A percentile compares a stretch with the other conserved stretches of the same genome.
phyloP scores from a whole-genome alignment of 1,284 basidiomycete genomes.

The Ustilago crameri region DNA sequence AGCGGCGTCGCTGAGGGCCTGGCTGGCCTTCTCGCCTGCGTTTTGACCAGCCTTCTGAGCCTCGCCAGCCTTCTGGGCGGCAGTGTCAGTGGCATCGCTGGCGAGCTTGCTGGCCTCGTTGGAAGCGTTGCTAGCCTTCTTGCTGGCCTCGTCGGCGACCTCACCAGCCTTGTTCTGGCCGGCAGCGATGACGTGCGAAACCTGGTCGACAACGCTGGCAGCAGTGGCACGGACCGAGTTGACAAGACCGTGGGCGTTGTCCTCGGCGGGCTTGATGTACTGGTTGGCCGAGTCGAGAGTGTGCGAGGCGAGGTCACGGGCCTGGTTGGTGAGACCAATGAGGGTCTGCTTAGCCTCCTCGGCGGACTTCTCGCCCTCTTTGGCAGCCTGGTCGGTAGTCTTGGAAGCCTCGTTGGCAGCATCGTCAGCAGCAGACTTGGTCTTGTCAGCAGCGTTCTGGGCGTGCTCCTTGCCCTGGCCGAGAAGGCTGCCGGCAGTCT shows the following conservation, averaged over 20 bases:
- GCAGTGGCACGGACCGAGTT: slow-evolving; percentile 48
- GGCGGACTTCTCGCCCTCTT: slow-evolving; percentile 47
- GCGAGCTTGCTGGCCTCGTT: slow-evolving; percentile 17
- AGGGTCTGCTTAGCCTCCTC: slow-evolving; percentile 54
- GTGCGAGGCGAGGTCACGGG: slow-evolving; percentile 49
- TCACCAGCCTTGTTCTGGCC: slow-evolving; percentile 48
- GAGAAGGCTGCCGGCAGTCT: slow-evolving; percentile 45
- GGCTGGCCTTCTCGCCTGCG: slow-evolving; percentile 29
- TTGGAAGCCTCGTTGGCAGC: slow-evolving; percentile 46
- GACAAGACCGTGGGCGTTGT: slow-evolving; percentile 38
- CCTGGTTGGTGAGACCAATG: slow-evolving; percentile 48
- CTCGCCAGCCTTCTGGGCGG: slow-evolving; percentile 35
- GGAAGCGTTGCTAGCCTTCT: slow-evolving; percentile 30
- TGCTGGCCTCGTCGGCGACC: slow-evolving; percentile 39
- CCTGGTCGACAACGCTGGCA: slow-evolving; percentile 40
- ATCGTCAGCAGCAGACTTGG: slow-evolving; percentile 44
- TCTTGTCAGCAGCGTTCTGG: slow-evolving; percentile 41
- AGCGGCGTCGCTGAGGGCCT: slow-evolving; percentile 49
- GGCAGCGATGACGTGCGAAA: slow-evolving; percentile 37
- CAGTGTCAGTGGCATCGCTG: slow-evolving; percentile 23
- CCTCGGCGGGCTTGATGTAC: slow-evolving; percentile 55
- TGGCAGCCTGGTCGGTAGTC: slow-evolving; percentile 37
- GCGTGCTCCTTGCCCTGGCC: slow-evolving; percentile 46
- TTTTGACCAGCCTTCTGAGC: slow-evolving; percentile 24
- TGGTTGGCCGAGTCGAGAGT: slow-evolving; percentile 55